Percentiles rank a stretch among this genome's conserved stretches.
phyloP scores from a whole-genome alignment of 169 alveolate genomes.

The Perkinsus marinus region DNA sequence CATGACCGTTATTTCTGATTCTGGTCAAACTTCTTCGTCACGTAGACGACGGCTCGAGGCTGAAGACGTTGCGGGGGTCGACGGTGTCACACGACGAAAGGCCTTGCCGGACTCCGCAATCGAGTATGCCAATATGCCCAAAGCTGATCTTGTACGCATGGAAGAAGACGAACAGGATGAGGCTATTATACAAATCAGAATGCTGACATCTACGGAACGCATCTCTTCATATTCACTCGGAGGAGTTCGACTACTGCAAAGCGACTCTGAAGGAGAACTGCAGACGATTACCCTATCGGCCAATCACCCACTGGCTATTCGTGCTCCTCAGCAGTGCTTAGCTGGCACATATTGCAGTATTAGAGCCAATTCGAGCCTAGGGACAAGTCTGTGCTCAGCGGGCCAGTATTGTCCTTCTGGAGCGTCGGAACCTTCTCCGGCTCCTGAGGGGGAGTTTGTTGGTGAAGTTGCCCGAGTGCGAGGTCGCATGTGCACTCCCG shows the following conservation, averaged over 20 bases:
- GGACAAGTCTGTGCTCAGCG: not conserved
- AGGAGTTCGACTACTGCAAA: not conserved
- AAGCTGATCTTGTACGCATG: not conserved
- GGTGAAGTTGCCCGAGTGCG: not conserved
- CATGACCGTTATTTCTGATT: not conserved
- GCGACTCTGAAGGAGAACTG: not conserved
- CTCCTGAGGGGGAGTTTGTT: not conserved
- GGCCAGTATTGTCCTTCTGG: not conserved
- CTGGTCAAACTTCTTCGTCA: not conserved
- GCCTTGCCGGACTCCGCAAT: not conserved
- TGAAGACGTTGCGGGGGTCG: not conserved
- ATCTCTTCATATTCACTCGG: not conserved
- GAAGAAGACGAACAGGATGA: not conserved
- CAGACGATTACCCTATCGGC: not conserved
- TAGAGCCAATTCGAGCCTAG: not conserved
- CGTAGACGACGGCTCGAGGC: not conserved
- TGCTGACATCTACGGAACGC: not conserved
- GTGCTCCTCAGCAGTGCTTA: constrained; percentile 3
- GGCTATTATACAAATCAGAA: not conserved
- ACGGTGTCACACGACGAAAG: not conserved
- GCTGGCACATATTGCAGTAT: not conserved
- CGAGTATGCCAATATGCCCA: not conserved
- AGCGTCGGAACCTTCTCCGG: not conserved
- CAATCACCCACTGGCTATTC: not conserved
- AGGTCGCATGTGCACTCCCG: not conserved